A percentile compares a stretch with the other conserved stretches of the same genome.
These are phyloP conservation scores for Ceriops tagal DNA, from an alignment of 345 rosid genomes.

Conservation along the genomic window DNA sequence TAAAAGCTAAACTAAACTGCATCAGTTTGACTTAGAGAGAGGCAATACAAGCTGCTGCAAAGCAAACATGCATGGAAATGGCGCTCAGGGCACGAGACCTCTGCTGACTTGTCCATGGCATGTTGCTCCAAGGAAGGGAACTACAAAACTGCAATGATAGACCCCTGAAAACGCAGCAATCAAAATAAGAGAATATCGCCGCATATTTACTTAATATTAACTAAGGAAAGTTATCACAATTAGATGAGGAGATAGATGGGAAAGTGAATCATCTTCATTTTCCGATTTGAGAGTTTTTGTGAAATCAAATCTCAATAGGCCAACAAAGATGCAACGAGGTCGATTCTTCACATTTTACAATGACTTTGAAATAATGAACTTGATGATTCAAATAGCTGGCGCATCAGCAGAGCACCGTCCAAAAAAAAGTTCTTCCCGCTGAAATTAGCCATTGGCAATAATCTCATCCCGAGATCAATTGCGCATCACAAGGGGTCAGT, in stretches of 20 bases:
- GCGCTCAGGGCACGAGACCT: not conserved
- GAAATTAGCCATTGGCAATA: not conserved
- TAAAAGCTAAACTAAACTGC: not conserved
- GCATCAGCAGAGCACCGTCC: not conserved
- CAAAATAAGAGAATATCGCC: not conserved
- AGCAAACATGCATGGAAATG: slow-evolving; percentile 1
- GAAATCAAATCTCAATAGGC: no score
- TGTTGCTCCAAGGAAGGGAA: not conserved
- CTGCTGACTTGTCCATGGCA: not conserved
- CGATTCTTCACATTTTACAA: no score
- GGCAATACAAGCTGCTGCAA: not conserved
- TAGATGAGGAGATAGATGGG: no score
- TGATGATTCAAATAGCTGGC: no score
- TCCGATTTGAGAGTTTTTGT: no score
- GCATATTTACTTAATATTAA: not conserved
- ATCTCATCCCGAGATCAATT: not conserved
- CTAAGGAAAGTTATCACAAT: not conserved
- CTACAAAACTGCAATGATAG: slow-evolving; percentile 20
- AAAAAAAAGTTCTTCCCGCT: not conserved
- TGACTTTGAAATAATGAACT: no score
- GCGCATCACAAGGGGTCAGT: not conserved
- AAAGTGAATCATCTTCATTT: no score
- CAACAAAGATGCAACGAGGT: no score
- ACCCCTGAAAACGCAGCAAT: slow-evolving; percentile 35
- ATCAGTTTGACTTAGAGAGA: not conserved